Evolutionary conservation across 1,284 basidiomycete species (phyloP), one percentile per base, ranked within the genome.

Genomic region (Rhodofomes roseus): DNA sequence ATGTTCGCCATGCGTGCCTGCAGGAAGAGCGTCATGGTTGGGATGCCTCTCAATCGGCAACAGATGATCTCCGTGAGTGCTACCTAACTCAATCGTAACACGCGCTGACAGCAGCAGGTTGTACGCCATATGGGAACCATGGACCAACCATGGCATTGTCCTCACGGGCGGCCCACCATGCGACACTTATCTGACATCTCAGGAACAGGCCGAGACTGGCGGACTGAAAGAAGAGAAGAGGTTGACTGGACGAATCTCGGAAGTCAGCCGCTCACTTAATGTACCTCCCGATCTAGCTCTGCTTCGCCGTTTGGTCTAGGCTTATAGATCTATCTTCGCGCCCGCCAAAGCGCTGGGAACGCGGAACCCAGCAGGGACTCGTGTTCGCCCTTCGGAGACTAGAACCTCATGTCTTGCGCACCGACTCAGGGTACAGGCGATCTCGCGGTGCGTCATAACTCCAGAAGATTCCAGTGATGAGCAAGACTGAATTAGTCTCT

Each of bases 1-100:
- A 98, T 99, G 95, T 98, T 99, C 71, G 97, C 97, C 0, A 93
- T 89, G 81, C 85, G 96, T 44, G 97, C 97, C 0, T 99, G 97
- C 73, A 76, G 97, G 61, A 95, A 92, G 76, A 98, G 95, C 73
- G 88, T 98, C 58, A 99, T 99, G 96, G 85, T 99, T 48, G 96
- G 96, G 6, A 93, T 85, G 74, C 82, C 94, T 14, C 77, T 98
- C 59, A 92, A 82, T 18, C 79, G 76, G 62, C 75, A 77, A 12
- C 92, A 92, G 71, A 98, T 98, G 97, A 81, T 79, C 12, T 74
- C 81, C 62, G 93, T 95, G 69, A 70, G 86, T 75, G 44, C 43
- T 20, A 2, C 20, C 52, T 25, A 40, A 57, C 60, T 31, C 31
- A 40, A 39, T 59, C 27, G 60, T 51, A 31, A 44, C 11, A 29